phyloP scores from a whole-genome alignment of 768 basidiomycete species.

The Rhodotorula babjevae region DNA sequence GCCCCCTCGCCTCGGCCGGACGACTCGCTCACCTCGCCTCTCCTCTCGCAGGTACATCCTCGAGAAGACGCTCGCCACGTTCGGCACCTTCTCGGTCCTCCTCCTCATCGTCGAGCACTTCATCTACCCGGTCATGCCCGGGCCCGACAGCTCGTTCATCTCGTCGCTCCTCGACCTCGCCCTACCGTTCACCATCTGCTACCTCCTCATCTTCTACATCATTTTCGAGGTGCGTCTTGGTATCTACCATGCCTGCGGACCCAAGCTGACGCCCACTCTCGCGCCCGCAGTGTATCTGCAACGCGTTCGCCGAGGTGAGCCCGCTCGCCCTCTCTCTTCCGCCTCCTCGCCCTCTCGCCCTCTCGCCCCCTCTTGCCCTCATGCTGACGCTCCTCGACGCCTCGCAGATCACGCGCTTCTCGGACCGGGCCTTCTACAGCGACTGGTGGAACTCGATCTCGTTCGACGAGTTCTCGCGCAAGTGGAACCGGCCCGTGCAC shows the following conservation, averaged over 20 bases:
- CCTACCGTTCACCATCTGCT: conserved; percentile 64
- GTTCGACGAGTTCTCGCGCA: conserved; percentile 57
- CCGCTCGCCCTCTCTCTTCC: conserved; percentile 54
- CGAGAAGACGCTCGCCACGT: conserved; percentile 72
- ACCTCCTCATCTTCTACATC: conserved; percentile 11
- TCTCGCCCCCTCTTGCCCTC: no score
- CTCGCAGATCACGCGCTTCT: conserved; percentile 59
- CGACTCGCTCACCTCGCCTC: conserved; percentile 54
- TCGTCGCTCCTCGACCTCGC: conserved; percentile 77
- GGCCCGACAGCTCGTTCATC: conserved; percentile 59
- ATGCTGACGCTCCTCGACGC: neutral
- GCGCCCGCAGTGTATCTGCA: conserved; percentile 64
- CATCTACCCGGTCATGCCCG: conserved; percentile 71
- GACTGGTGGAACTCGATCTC: conserved; percentile 57
- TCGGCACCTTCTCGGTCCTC: conserved; percentile 91
- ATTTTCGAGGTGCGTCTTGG: neutral
- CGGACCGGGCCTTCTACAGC: conserved; percentile 95
- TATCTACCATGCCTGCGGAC: no score
- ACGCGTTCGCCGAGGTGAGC: conserved; percentile 74
- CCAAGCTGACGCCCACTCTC: no score
- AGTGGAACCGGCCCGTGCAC: conserved; percentile 88
- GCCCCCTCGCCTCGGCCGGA: conserved; percentile 20
- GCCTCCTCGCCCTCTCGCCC: neutral
- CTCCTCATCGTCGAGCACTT: conserved; percentile 82
- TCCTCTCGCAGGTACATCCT: conserved; percentile 58